Base-by-base conservation (phyloP, 306 rosid genomes). In the Neltuma alba region DNA sequence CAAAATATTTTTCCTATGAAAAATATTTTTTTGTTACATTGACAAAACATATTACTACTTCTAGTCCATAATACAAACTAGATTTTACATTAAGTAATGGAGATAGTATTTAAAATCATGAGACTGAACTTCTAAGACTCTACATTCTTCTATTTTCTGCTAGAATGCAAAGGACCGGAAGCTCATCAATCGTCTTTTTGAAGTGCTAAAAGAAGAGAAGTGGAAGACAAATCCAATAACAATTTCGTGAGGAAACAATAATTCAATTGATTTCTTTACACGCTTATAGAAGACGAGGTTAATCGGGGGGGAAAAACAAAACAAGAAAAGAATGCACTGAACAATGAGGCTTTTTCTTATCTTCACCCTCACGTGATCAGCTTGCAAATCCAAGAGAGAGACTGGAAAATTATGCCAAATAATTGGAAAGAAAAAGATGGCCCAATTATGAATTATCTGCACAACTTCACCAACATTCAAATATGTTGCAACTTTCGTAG, bases 401-500 rank as follows among this genome's bases (percentile, higher is more conserved):
- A 80, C 63, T 81, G 81, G 55, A 85, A 83, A 85, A 81, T 69
- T 74, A 55, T 80, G 85, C 85, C 83, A 87, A 87, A 82, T 76
- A 79, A 81, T 83, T 52, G 62, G 83, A 80, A 85, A 75, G 74
- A 83, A 81, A 71, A 20, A 11, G n/a, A n/a, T n/a, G 12, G 79
- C 62, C 74, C 79, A 80, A 74, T 84, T 33, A 50, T 73, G 72
- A 77, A 70, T 82, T 65, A 54, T 58, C 77, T 77, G 82, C 74
- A 83, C 75, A 77, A 62, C 77, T 81, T 42, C 66, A 45, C 81
- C 77, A 45, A 81, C 79, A 69, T 74, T 88, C 78, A 87, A 71
- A 79, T 73, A 82, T 87, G 93, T 84, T 91, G 92, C 72, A 86
- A 48, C 86, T 88, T 91, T 3, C 88, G 87, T 76, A 96, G 97